Conservation (phyloP, 148 eudicot species). For the Drosera capensis region DNA sequence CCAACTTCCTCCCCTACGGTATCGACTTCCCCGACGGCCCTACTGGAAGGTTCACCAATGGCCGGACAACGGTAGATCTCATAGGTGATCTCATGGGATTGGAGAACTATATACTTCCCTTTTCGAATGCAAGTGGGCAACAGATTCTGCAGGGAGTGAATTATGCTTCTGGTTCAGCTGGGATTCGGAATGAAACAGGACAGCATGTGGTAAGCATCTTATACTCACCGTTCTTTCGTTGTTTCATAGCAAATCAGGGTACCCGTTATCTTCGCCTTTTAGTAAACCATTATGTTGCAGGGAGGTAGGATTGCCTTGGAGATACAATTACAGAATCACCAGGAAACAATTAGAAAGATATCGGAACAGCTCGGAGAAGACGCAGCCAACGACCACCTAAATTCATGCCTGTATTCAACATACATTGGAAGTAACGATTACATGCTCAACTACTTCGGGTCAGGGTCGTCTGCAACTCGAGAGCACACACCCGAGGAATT, state of each 20-base stretch:
- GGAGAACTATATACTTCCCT: conserved; percentile 11
- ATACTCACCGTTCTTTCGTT: background rate
- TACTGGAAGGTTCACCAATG: background rate
- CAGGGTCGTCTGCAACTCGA: background rate
- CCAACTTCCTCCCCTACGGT: background rate
- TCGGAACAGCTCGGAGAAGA: background rate
- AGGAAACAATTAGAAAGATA: conserved; percentile 1
- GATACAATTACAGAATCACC: conserved; percentile 5
- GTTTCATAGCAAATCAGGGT: background rate
- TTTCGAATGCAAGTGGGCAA: conserved; percentile 4
- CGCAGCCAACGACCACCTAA: conserved; percentile 1
- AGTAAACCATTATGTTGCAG: background rate
- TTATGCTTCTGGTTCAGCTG: conserved; percentile 23
- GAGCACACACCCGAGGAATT: conserved; percentile 3
- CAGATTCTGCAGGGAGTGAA: conserved; percentile 19
- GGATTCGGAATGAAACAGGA: conserved; percentile 23
- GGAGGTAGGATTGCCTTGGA: conserved; percentile 6
- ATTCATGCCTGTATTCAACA: conserved; percentile 4
- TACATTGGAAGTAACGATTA: conserved; percentile 11
- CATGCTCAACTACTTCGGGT: conserved; percentile 10
- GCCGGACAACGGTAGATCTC: background rate
- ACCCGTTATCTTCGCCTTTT: background rate
- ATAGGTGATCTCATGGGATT: conserved; percentile 23
- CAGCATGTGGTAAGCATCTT: background rate
- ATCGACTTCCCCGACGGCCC: background rate